Evolutionary conservation across 495 filamentous ascomycete genomes (phyloP), one percentile per base, ranked within the genome.

Genomic region (Aspergillus hancockii): DNA sequence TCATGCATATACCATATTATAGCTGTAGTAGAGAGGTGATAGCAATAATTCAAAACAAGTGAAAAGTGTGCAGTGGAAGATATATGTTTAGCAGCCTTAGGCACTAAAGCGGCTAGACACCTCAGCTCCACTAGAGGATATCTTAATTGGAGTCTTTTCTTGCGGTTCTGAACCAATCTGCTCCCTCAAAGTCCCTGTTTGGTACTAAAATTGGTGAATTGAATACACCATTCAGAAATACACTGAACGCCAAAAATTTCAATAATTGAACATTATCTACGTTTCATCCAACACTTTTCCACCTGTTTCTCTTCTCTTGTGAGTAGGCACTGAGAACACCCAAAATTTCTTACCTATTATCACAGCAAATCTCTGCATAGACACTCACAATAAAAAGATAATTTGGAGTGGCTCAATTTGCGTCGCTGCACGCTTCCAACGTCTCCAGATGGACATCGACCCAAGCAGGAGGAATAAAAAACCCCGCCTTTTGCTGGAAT

Each of bases 391-490:
- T 51, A 3, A n/a, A 30, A 28, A 31, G 16, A 23, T 23, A 51
- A 25, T 23, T 52, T 31, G 28, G 9, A 18, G 31, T 9, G 3
- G 31, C n/a, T 30, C 45, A 4, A 23, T 8, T 45, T 16, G 18
- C 47, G 28, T 18, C 32, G 19, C 43, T 54, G 3, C 58, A 40
- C 52, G 21, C 31, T 43, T 38, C 54, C 19, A 31, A 50, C 8
- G 2, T 41, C 67, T 61, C 56, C 71, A 71, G 55, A 73, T 82
- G 70, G 90, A 94, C 69, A 89, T 94, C 68, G 92, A 97, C 75
- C 77, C 83, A 57, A 85, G 72, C 63, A 84, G 92, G 66, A 88
- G 95, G 70, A 97, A 96, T 74, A 88, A 89, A 70, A 83, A 82
- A 63, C 90, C 94, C 7, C 85, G 95, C 50, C 84, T 86, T 59